Evolutionary conservation across 495 filamentous ascomycete species (phyloP).

Genomic region (Apodospora peruviana): DNA sequence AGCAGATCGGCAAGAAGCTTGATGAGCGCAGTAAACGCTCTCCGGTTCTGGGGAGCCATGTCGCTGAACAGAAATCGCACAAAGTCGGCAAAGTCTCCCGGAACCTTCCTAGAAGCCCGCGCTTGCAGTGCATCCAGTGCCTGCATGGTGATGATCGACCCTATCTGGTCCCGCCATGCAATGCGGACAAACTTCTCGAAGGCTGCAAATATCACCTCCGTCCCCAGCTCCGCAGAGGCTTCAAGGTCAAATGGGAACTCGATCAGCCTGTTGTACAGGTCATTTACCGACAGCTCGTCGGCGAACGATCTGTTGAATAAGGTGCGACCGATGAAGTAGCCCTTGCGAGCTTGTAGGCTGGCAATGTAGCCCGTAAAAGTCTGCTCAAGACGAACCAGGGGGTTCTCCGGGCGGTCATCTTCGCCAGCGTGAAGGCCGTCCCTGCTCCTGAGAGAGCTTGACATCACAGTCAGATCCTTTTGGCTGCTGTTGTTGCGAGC

Average conservation of each 20-base stretch:
- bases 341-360: constrained; percentile 75
- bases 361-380: constrained; percentile 81
- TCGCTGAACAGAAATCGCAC: constrained; percentile 71
- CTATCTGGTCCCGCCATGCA: constrained; percentile 87
- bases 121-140: constrained; percentile 64
- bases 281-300: constrained; percentile 77
- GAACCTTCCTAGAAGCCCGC: constrained; percentile 66
- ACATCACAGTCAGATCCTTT: constrained; percentile 37
- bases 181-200: constrained; percentile 91
- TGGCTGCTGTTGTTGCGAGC: constrained; percentile 35
- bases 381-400: constrained; percentile 69
- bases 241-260: constrained; percentile 74
- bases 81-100: constrained; percentile 78
- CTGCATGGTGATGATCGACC: constrained; percentile 63
- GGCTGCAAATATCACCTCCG: constrained; percentile 87
- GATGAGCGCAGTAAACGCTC: constrained; percentile 78
- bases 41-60: constrained; percentile 86
- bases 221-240: constrained; percentile 64
- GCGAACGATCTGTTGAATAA: constrained; percentile 64
- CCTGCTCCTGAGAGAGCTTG: constrained; percentile 40
- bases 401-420: constrained; percentile 45
- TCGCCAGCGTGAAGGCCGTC: constrained; percentile 42
- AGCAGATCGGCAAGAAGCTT: constrained; percentile 83
- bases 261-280: constrained; percentile 83
- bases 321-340: constrained; percentile 72